Base-by-base conservation (phyloP, 345 rosid species). In the Populus deltoides region DNA sequence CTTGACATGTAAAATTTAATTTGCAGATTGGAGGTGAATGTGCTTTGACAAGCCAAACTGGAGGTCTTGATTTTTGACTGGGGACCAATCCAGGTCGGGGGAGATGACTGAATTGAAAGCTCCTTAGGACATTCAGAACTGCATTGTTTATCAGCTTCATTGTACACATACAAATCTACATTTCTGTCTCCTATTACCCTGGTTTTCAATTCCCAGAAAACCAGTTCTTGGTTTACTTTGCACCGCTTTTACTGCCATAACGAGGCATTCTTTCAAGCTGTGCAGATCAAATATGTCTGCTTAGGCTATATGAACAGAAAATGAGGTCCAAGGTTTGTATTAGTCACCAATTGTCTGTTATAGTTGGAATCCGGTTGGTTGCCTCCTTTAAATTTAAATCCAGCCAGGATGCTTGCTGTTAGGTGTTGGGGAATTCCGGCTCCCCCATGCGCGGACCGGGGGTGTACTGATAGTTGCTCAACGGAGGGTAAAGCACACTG, bases 271-370 rank as follows among this genome's bases (percentile, higher is more conserved):
- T 71, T 80, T 69, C 31, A 63, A 61, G 29, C 20, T 68, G 62
- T 75, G 82, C 97, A 93, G 98, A 68, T 88, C 72, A 93, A 92
- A 78, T 91, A 93, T 75, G 80, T 96, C 51, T 93, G 98, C 91
- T 68, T 93, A 76, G 99, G 97, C 61, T 92, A 91, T 78, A 91
- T 95, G 98, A 92, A 85, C 83, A 84, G 90, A 79, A 84, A 83
- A 36, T 89, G 87, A 88, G 61, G 73, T 62, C 81, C 76, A 63
- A 79, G 84, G 78, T 72, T 25, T n/a, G 69, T 75, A 43, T 22
- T 27, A 2, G 8, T 39, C 47, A n/a, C 29, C 62, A 55, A 8
- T 55, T 55, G 61, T 24, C 25, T 55, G 24, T 22, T 55, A 1
- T 41, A 33, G 67, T 38, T 25, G 15, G 70, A 78, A 51, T 15